Base-by-base conservation (phyloP, 2,329 filamentous ascomycete genomes). In the Aureobasidium uvarum region DNA sequence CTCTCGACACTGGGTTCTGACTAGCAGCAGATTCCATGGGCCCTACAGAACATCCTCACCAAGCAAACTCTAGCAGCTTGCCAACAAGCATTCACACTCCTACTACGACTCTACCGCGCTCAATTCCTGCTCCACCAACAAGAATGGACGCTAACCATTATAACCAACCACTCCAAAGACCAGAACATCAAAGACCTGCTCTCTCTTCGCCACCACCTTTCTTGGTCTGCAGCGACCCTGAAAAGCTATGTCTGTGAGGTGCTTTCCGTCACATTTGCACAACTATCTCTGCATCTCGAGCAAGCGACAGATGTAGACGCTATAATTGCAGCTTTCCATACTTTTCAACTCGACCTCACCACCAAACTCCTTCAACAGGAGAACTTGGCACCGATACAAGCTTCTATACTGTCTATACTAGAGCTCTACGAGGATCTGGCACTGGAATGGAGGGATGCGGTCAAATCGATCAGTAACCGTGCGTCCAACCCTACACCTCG, bases 151-250 rank as follows among this genome's bases (percentile, higher is more conserved):
- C 14, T 64, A 16, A 50, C 10, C 23, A 43, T 64, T 31, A 43
- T 64, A 28, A 39, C 39, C 20, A 31, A 13, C 25, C 50, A 33
- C 7, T 23, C 25, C 25, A 39, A 64, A 14, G 25, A 43, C 2
- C 18, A 33, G 23, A 52, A 18, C 13, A 39, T 54, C 39, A 64
- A 41, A 18, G 45, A 58, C 14, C 39, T 51, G 6, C 23, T 66
- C 1, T 51, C 43, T 50, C 78, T 94, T 10, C 86, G 90, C 43
- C 85, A 87, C 36, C 86, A 84, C 58, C 81, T 96, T 3, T 78
- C 92, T 13, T 94, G 91, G 89, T 94, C 96, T 76, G 85, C 85
- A 69, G 89, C 88, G 68, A 86, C 84, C 0, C 72, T 96, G 1
- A 88, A 91, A 71, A 87, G 87, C 10, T 95, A 96, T 72, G 78